Base-by-base conservation (phyloP, 352 stramenopile genomes). In the Globisporangium viniferum region DNA sequence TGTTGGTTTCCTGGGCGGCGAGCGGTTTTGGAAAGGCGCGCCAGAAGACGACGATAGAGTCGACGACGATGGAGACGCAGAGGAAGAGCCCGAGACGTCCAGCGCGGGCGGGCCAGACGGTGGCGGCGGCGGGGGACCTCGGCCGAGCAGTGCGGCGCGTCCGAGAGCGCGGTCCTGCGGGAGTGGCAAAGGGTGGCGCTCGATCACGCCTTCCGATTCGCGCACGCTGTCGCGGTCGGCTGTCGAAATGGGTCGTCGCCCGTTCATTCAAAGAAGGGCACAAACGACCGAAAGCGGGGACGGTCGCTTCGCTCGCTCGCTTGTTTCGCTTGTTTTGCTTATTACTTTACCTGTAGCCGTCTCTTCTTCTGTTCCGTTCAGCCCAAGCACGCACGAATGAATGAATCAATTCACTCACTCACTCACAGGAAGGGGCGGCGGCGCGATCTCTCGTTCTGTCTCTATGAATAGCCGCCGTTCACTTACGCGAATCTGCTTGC, bases 121-220 rank as follows among this genome's bases (percentile, higher is more conserved):
- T n/a, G 44, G 66, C 15, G 59, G 66, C 18, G 60, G 67, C 53
- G 67, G 51, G 6, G 67, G 67, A 15, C 67, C 53, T 44, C 59
- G 53, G 8, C 54, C 61, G 1, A 51, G 54, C n/a, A 48, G 54
- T 14, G 60, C 31, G 46, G 60, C 31, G 46, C 59, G 60, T 64
- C 59, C 41, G 46, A 41, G 14, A 49, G 44, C 35, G 35, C 36
- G 58, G 24, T 64, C 59, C 22, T 66, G 39, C 14, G 67, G 44
- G 2, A 67, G 59, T 51, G 44, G 44, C 44, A 51, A 24, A 4
- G 67, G 67, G 41, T 67, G 60, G 51, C 53, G 67, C 53, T 72
- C 67, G 41, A 72, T 72, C 29, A 72, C 67, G 61, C 67, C 67
- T 48, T 72, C 67, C 2, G 67, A 72, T 22, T 56, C 60, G 39